Conservation (phyloP, 169 alveolate species). For the Amoebophrya sp. region DNA sequence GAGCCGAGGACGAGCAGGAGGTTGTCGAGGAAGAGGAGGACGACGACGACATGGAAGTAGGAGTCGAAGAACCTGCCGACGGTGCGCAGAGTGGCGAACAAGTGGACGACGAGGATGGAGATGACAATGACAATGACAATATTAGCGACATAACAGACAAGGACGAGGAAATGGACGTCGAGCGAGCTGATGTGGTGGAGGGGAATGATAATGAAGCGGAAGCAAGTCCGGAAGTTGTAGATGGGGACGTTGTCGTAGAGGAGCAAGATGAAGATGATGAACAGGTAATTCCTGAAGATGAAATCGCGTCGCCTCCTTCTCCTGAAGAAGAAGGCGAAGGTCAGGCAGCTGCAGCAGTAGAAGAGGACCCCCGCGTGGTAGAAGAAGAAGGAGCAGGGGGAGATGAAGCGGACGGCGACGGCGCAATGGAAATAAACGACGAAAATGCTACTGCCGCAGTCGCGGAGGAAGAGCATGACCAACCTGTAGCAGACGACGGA, state of each 20-base stretch:
- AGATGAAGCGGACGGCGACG: not conserved
- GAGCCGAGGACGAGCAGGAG: not conserved
- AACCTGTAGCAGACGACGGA: too few relatives aligned
- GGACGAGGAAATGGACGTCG: not conserved
- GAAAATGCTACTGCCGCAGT: not conserved
- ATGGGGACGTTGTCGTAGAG: not conserved
- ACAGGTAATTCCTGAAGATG: not conserved
- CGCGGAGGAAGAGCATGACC: too few relatives aligned
- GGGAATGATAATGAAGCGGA: not conserved
- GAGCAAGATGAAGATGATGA: not conserved
- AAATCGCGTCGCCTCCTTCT: not conserved
- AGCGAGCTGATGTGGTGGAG: not conserved
- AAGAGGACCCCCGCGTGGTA: not conserved
- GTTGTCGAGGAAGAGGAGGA: not conserved
- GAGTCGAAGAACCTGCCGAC: not conserved
- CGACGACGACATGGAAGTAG: too few relatives aligned
- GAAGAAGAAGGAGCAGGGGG: not conserved
- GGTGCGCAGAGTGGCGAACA: not conserved
- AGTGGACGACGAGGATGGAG: not conserved
- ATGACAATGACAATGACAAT: not conserved
- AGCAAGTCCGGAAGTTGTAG: not conserved
- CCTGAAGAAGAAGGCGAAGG: not conserved
- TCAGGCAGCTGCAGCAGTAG: not conserved
- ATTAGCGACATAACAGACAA: not conserved
- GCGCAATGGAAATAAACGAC: not conserved